A percentile compares a stretch with the other conserved stretches of the same genome.
Conservation (phyloP, 1,284 basidiomycete genomes). For the Ustilago bromivora region DNA sequence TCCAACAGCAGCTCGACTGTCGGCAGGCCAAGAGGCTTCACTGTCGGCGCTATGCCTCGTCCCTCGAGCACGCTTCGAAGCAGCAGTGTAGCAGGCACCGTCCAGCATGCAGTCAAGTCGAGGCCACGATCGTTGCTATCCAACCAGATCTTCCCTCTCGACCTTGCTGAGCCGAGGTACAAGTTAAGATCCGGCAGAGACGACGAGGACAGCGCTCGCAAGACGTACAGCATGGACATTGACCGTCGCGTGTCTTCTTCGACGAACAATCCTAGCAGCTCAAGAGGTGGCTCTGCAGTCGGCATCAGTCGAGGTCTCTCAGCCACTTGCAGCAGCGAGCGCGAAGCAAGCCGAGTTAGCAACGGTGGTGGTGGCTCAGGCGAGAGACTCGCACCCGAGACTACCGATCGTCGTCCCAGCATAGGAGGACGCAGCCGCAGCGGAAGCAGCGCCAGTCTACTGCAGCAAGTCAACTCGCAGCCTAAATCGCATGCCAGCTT, state of each 20-base stretch:
- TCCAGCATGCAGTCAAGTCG: constrained; percentile 16
- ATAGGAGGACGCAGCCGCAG: constrained; percentile 55
- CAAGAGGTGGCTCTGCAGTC: not conserved
- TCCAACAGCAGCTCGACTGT: constrained; percentile 7
- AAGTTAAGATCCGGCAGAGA: constrained; percentile 12
- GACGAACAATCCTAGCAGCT: not conserved
- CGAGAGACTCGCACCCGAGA: constrained; percentile 24
- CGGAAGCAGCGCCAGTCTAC: constrained; percentile 60
- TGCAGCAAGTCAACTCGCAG: constrained; percentile 60
- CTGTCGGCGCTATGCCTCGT: constrained; percentile 59
- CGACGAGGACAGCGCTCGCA: constrained; percentile 23
- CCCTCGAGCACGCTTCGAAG: constrained; percentile 11
- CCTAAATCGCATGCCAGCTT: constrained; percentile 62
- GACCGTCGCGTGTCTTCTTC: constrained; percentile 23
- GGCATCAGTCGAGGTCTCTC: constrained; percentile 19
- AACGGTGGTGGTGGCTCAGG: not conserved
- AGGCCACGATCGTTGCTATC: constrained; percentile 56
- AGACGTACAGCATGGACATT: constrained; percentile 36
- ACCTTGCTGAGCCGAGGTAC: constrained; percentile 44
- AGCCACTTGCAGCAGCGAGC: constrained; percentile 11
- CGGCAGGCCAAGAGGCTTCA: constrained; percentile 58
- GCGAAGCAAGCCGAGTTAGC: not conserved
- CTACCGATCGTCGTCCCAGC: constrained; percentile 37
- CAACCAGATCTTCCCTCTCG: constrained; percentile 56
- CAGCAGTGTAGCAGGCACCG: constrained; percentile 15